Evolutionary conservation across 169 alveolate genomes (phyloP), one percentile per base, ranked within the genome.

Genomic region (Pseudocohnilembus persalinus): DNA sequence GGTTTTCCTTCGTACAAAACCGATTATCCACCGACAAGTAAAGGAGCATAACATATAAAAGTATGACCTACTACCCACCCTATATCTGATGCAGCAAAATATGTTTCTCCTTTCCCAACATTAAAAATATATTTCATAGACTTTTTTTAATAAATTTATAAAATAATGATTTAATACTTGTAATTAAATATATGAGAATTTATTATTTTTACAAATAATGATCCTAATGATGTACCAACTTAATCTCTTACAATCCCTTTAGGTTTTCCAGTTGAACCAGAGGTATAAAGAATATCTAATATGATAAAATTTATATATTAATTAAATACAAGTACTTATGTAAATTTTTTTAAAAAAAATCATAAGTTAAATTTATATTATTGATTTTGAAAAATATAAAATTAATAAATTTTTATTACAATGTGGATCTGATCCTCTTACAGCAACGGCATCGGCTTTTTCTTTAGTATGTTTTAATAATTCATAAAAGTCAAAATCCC

Each of bases 31-130:
- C 98, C 97, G 89, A 93, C 87, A 29, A 96, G 82, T 29, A 94
- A 85, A 63, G 98, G 98, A 1, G 97, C 98, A 85, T 96, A 96
- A 31, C 92, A 93, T 74, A 95, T 96, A 83, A 94, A 96, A 33
- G 92, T 79, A 89, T 96, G 98, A 1, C 98, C 98, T 0, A 95
- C 97, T 30, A 96, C 97, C 98, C 98, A 96, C 31, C 97, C 98
- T 80, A 96, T 94, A 86, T 96, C 98, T 74, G 95, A 90, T 31
- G 95, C 92, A 35, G 97, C 83, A 85, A 93, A 96, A 74, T 85
- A 92, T 26, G 89, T 92, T 82, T 94, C 97, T 31, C 94, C 95
- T 81, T 78, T 74, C 34, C 89, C 84, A 15, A 96, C 64, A 72
- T 93, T 93, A 92, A 93, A 89, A 49, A 93, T 90, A 74, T 92